Base-by-base conservation (phyloP, 2,329 filamentous ascomycete genomes). In the Talaromyces atroroseus region DNA sequence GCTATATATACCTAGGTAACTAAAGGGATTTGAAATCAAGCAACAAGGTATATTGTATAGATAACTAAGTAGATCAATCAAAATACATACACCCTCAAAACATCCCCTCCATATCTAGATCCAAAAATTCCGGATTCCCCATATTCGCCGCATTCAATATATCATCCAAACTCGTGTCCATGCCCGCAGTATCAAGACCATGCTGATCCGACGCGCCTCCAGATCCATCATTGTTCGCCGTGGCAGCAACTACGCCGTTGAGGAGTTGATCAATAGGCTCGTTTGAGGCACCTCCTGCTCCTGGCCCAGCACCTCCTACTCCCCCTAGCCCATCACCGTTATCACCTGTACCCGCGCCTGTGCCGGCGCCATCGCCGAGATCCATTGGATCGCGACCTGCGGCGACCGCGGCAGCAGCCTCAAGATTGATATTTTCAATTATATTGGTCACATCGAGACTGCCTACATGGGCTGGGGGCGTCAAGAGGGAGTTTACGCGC, bases 51-150 rank as follows among this genome's bases (percentile, higher is more conserved):
- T 16, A 36, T 36, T 16, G 14, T 36, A 36, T 36, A 36, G 45
- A 42, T 5, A 53, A 23, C 23, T 12, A 54, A 44, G 18, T 46
- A 24, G 18, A 4, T n/a, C 40, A 20, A 21, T n/a, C n/a, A n/a
- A n/a, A n/a, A n/a, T n/a, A n/a, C 23, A 34, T 3, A 46, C 5
- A 44, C 18, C 29, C 16, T 32, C 45, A 73, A 54, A 75, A 74
- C 71, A 75, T 74, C 8, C 71, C 71, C 60, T 75, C 73, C 73
- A 75, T 74, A 64, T 76, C 73, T 58, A 76, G 60, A 66, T 75
- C 72, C 44, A 76, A 58, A 62, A 74, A 75, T 58, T 75, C 73
- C 11, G 74, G 74, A 61, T 75, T 75, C 1, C 66, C 69, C 69
- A 75, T 74, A 64, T 75, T 71, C 5, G 71, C 71, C 32, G 69